Percentiles rank a stretch among this genome's conserved stretches.
Conservation (phyloP, 2,329 filamentous ascomycete genomes). For the Stemphylium beticola region DNA sequence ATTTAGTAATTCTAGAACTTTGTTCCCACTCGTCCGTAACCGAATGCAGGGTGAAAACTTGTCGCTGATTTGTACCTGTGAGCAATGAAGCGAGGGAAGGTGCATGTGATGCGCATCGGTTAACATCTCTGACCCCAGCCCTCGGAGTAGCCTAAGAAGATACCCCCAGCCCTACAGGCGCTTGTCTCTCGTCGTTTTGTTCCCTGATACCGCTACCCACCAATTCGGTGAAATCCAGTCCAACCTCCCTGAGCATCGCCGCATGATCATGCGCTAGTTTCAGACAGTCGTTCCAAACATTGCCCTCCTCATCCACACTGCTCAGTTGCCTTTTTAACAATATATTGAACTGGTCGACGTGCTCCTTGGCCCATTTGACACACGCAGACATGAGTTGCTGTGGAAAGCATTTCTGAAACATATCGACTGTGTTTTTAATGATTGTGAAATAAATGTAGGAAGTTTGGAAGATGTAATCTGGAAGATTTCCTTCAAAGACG, state of each 20-base stretch:
- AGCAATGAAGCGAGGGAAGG: not conserved
- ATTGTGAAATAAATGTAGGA: slow-evolving; percentile 95
- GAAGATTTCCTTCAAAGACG: slow-evolving; percentile 91
- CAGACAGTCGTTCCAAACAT: slow-evolving; percentile 83
- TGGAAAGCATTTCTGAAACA: slow-evolving; percentile 81
- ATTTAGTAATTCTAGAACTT: too few relatives aligned
- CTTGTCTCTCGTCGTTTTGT: slow-evolving; percentile 1
- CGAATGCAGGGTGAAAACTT: too few relatives aligned
- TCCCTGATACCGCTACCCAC: slow-evolving; percentile 60
- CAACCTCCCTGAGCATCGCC: slow-evolving; percentile 79
- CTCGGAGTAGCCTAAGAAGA: not conserved
- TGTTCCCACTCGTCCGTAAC: too few relatives aligned
- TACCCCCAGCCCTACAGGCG: slow-evolving; percentile 40
- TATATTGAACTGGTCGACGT: slow-evolving; percentile 88
- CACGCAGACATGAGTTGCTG: slow-evolving; percentile 88
- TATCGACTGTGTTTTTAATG: slow-evolving; percentile 89
- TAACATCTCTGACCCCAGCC: not conserved
- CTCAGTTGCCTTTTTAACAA: slow-evolving; percentile 84
- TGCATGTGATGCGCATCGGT: not conserved
- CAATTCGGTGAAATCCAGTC: slow-evolving; percentile 85
- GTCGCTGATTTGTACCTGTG: not conserved
- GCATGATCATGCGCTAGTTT: slow-evolving; percentile 81
- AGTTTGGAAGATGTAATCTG: slow-evolving; percentile 91
- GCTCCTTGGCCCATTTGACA: slow-evolving; percentile 97
- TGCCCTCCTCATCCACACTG: slow-evolving; percentile 77